A percentile compares a stretch with the other conserved stretches of the same genome.
Evolutionary conservation across 2,329 filamentous ascomycete genomes (phyloP).

Genomic region (Exophiala sp.): DNA sequence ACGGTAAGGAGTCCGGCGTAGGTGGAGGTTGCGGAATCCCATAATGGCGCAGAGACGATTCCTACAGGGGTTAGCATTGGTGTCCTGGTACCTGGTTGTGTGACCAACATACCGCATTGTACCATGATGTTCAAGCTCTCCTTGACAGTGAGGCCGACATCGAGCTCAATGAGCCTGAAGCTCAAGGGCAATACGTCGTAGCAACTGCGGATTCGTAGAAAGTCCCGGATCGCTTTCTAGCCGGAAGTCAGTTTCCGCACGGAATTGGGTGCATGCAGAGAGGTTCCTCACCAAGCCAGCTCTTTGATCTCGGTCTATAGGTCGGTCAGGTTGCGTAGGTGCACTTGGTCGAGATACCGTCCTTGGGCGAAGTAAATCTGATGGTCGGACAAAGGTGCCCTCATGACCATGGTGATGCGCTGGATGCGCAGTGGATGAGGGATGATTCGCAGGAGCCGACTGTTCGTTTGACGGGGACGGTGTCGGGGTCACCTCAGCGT

Average conservation of each 20-base stretch:
- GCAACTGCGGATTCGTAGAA: constrained; percentile 90
- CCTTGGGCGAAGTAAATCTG: constrained; percentile 43
- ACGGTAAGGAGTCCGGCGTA: constrained; percentile 93
- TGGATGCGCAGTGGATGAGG: constrained; percentile 8
- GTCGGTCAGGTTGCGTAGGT: constrained; percentile 38
- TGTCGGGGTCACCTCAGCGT: constrained; percentile 20
- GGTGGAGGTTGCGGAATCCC: constrained; percentile 87
- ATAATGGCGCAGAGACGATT: constrained; percentile 94
- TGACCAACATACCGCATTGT: constrained; percentile 67
- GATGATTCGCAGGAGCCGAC: constrained; percentile 12
- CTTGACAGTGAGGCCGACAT: constrained; percentile 90
- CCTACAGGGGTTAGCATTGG: constrained; percentile 49
- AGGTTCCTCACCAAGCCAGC: constrained; percentile 42
- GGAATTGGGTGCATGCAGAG: background rate
- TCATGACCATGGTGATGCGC: constrained; percentile 36
- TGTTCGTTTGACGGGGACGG: constrained; percentile 14
- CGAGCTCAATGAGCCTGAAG: constrained; percentile 91
- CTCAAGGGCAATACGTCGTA: constrained; percentile 97
- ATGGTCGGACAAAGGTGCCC: constrained; percentile 44
- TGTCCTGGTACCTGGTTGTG: constrained; percentile 13
- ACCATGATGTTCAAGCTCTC: constrained; percentile 94
- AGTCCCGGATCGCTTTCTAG: constrained; percentile 86
- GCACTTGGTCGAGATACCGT: constrained; percentile 39
- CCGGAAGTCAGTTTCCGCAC: constrained; percentile 5
- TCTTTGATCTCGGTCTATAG: constrained; percentile 46